Base-by-base conservation (phyloP, 164 flowering plant species). In the Aristolochia californica region DNA sequence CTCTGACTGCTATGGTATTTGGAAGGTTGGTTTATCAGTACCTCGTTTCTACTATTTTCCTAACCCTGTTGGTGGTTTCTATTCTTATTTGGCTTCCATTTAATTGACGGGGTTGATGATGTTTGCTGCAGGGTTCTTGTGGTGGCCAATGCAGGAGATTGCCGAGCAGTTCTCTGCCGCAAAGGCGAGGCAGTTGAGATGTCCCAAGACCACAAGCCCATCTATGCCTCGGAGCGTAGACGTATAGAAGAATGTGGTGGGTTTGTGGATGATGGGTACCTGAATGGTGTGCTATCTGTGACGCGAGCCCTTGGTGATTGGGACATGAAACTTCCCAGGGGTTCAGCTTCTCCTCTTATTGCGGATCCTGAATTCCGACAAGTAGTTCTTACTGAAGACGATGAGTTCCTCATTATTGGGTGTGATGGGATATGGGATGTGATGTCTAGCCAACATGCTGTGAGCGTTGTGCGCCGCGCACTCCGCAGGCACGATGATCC, bases 341-440 rank as follows among this genome's bases (percentile, higher is more conserved):
- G 87, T 13, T 78, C 91, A 28, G 43, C 78, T 43, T 82, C 91
- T 0, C 97, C 95, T 9, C 83, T 88, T 14, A 85, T 80, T 28
- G 84, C 93, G 1, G 88, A 87, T 26, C 97, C 95, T 3, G 97
- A 85, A 52, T 75, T 88, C 51, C 64, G 70, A 43, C 84, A 74
- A 55, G 60, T 69, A 5, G 43, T 71, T 20, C 68, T 91, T 45
- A 85, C 88, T 9, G 87, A 81, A 63, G 94, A 85, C 11, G 97
- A 91, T 43, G 97, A 91, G 60, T 91, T 91, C 66, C 74, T 91
- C 67, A 81, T 91, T 48, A 75, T 91, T 8, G 95, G 83, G 1
- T 91, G 96, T 34, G 97, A 91, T 53, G 96, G 97, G 17, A 78
- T 91, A 18, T 91, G 97, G 97, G 97, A 91, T 70, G 90, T 80